Base-by-base conservation (phyloP, 179 eudicot genomes). In the Carnegiea gigantea region DNA sequence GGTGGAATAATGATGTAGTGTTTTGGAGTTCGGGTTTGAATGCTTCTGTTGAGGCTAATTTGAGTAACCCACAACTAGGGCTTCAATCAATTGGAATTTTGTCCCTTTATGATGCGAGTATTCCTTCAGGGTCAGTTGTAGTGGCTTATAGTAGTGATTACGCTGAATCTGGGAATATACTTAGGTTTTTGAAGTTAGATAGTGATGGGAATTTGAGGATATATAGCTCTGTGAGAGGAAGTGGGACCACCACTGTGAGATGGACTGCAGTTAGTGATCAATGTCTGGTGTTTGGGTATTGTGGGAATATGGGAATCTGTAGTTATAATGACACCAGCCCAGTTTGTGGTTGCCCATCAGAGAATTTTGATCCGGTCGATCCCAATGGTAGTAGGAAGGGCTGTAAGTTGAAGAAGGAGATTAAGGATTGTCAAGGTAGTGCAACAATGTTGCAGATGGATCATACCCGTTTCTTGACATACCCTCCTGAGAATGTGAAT, bases 301-400 rank as follows among this genome's bases (percentile, higher is more conserved):
- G 99, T 90, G 99, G 99, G 53, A 88, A 92, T 73, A 78, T 89
- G 82, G 99, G 99, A 18, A 84, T 95, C 18, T 95, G 99, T 83
- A 94, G 95, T 79, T 95, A 93, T 83, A 92, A 92, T 73, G 93
- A 91, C 53, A 80, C 92, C 6, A 36, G 74, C 43, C 99, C 98
- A 2, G 49, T 86, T 72, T 95, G 99, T 80, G 90, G 90, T 44
- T 95, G 99, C 71, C 93, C 99, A 23, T 95, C 98, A 0, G 75
- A 83, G 81, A 95, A 94, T 85, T 95, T 95, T 49, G 91, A 86
- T 0, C 85, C 75, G 0, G 76, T 90, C 73, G 97, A 95, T 87
- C 86, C 85, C 2, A 81, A 44, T 6, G 91, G 91, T 77, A 76
- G 86, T 28, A 84, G 89, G 28, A 86, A 86, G 80, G 99, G 99